Evolutionary conservation across 257 asterid species (phyloP).

Genomic region (Solanum medicagineum): DNA sequence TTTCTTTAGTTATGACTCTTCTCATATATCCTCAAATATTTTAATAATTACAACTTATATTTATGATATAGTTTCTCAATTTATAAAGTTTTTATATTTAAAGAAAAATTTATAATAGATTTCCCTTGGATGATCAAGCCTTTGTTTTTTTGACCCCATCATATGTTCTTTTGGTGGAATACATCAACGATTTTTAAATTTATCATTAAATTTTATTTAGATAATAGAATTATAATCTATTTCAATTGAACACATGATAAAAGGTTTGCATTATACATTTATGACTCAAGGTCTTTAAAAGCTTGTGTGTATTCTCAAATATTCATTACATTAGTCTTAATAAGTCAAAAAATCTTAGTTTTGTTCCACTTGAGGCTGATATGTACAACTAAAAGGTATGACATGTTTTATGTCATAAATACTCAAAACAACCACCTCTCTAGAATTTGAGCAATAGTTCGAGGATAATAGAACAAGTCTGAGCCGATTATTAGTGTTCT

Average conservation of each 20-base stretch:
- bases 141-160: background rate
- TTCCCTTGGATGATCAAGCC: background rate
- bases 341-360: background rate
- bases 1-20: background rate
- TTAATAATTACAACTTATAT: no score
- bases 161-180: background rate
- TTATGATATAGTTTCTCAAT: background rate
- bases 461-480: background rate
- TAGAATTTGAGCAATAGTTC: background rate
- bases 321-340: background rate
- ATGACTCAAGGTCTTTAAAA: background rate
- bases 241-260: background rate
- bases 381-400: background rate
- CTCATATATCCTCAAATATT: background rate
- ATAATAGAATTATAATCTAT: no score
- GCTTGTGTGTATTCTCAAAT: background rate
- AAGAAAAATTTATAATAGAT: background rate
- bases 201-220: background rate
- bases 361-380: background rate
- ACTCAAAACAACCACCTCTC: background rate
- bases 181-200: background rate
- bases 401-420: background rate
- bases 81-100: background rate
- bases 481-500: background rate
- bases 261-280: background rate